phyloP scores from a whole-genome alignment of 1,139 yeast genomes.

The Lodderomyces metapsilosis region DNA sequence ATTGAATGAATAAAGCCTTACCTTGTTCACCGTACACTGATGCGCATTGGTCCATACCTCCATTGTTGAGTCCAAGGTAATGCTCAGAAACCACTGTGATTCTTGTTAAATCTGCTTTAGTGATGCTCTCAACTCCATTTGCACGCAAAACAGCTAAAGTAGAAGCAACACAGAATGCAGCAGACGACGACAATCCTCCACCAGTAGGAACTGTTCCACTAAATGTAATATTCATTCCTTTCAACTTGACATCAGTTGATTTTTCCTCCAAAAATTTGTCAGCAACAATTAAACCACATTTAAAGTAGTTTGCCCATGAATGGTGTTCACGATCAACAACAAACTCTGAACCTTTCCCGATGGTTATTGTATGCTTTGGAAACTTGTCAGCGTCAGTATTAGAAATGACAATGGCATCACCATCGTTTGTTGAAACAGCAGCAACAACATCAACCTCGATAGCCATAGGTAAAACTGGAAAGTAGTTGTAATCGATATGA shows the following conservation, averaged over 20 bases:
- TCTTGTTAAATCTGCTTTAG: slow-evolving; percentile 54
- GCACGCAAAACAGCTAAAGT: slow-evolving; percentile 59
- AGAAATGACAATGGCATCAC: slow-evolving; percentile 34
- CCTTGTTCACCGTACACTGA: slow-evolving; percentile 63
- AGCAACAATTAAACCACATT: slow-evolving; percentile 65
- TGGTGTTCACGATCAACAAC: slow-evolving; percentile 44
- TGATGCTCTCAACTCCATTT: slow-evolving; percentile 43
- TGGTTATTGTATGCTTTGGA: slow-evolving; percentile 28
- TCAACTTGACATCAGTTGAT: slow-evolving; percentile 21
- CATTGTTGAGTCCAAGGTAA: slow-evolving; percentile 71
- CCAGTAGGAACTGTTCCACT: slow-evolving; percentile 74
- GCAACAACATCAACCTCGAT: slow-evolving; percentile 66
- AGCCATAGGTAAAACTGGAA: slow-evolving; percentile 76
- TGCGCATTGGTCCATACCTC: slow-evolving; percentile 81
- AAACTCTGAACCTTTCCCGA: slow-evolving; percentile 30
- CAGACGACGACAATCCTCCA: slow-evolving; percentile 70
- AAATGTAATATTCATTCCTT: slow-evolving; percentile 54
- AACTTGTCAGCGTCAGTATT: slow-evolving; percentile 38
- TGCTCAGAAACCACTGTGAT: slow-evolving; percentile 71
- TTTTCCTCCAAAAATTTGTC: slow-evolving; percentile 46
- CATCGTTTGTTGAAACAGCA: slow-evolving; percentile 30
- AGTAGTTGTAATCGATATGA: slow-evolving; percentile 69
- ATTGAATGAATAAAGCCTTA: slow-evolving; percentile 61
- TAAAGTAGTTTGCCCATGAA: slow-evolving; percentile 68
- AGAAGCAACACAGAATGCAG: slow-evolving; percentile 70